Evolutionary conservation across 768 basidiomycete species (phyloP).

Genomic region (Asterophora lycoperdoides): DNA sequence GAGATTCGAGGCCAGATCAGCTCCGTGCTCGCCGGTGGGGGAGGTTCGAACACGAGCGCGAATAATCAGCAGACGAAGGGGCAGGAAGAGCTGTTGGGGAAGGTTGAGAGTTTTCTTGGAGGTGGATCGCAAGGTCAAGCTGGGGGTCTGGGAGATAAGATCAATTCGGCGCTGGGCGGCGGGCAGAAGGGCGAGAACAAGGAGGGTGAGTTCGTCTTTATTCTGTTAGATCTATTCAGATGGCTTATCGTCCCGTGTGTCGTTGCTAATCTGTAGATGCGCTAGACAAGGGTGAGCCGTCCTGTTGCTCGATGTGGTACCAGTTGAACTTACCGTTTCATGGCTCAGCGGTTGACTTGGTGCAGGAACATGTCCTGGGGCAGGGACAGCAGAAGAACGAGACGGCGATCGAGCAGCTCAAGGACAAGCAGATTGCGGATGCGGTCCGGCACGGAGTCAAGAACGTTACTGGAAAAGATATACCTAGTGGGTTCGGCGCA

Average conservation of each 20-base stretch:
- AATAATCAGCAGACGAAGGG: slow-evolving; percentile 11
- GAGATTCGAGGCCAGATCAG: no score
- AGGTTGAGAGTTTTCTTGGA: no score
- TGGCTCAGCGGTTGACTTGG: slow-evolving; percentile 32
- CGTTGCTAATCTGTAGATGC: not conserved
- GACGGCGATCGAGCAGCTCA: slow-evolving; percentile 34
- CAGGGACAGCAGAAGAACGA: slow-evolving; percentile 36
- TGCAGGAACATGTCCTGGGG: slow-evolving; percentile 38
- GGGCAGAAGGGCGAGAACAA: slow-evolving; percentile 17
- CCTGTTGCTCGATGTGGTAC: no score
- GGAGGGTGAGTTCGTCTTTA: slow-evolving; percentile 13
- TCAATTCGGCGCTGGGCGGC: slow-evolving; percentile 18
- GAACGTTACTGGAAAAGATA: slow-evolving; percentile 29
- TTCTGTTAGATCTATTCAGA: not conserved
- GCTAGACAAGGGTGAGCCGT: slow-evolving; percentile 28
- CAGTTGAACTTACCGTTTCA: not conserved
- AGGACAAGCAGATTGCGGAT: slow-evolving; percentile 36
- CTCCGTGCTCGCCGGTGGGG: not conserved
- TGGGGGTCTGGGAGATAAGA: slow-evolving; percentile 14
- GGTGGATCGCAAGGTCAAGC: no score
- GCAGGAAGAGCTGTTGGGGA: not conserved
- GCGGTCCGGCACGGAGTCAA: slow-evolving; percentile 29
- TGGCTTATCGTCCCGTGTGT: no score
- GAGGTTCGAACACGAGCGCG: slow-evolving; percentile 7
- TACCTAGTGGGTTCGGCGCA: slow-evolving; percentile 13